Evolutionary conservation across 2,329 filamentous ascomycete species (phyloP), one percentile per base, ranked within the genome.

Genomic region (Phoma sp.): DNA sequence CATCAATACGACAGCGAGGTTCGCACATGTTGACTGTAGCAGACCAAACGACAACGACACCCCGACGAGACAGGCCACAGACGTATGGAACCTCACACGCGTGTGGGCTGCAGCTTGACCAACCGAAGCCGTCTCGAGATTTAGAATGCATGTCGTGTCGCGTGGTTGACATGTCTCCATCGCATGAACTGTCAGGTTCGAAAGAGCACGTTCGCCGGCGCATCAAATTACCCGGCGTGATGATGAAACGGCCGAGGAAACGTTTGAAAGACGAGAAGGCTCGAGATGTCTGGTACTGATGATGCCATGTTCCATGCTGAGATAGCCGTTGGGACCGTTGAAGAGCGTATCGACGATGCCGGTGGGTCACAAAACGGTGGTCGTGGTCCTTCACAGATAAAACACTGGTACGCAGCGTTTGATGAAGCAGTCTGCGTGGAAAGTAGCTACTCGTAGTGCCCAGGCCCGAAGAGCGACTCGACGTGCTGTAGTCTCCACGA

Each of bases 91-190:
- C 27, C 44, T 57, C 54, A 57, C 22, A 36, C 38, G 25, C 43
- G 48, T 57, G 39, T 57, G 48, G 36, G 44, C 43, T 44, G 38
- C 48, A 36, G 43, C 43, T 44, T 46, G 47, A 43, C 43, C 33
- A 57, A 25, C 43, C 39, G 31, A 13, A 40, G 37, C 21, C 27
- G 54, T 55, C 53, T 60, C 52, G 45, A 25, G 31, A 29, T 17
- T 29, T 50, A 35, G 33, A 17, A 55, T 51, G 39, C 45, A 43
- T 54, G 57, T 36, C 39, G 19, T 45, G 47, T 41, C 41, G 50
- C 54, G 47, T 55, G 45, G 46, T 48, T 52, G 48, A 52, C 43
- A 55, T 25, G 50, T 41, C 39, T 39, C 45, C 50, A 49, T 45
- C 47, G 50, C 50, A 57, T 57, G 39, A 51, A 51, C 37, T 49